Evolutionary conservation across 164 flowering plant species (phyloP).

Genomic region (Saururus chinensis): DNA sequence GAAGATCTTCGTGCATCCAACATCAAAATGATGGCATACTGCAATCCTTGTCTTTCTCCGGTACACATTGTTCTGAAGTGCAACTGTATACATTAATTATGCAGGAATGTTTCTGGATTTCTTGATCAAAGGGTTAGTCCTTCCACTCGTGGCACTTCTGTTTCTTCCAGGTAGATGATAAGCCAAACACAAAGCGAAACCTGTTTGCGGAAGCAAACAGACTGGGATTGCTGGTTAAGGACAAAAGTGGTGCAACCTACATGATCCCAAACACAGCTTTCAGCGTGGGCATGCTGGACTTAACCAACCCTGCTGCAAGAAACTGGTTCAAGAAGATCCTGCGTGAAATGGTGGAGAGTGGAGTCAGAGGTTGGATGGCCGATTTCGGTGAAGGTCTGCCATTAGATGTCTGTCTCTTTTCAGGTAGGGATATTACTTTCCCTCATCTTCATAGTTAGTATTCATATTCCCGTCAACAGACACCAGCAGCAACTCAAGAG

Average conservation of each 20-base stretch:
- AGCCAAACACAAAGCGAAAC: constrained; percentile 50
- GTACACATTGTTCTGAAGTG: constrained; percentile 25
- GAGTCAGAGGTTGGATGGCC: constrained; percentile 92
- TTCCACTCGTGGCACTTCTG: not conserved
- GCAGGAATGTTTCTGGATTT: not conserved
- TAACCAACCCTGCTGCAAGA: constrained; percentile 61
- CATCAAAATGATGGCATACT: constrained; percentile 76
- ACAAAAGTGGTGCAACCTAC: constrained; percentile 51
- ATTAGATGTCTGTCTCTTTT: constrained; percentile 62
- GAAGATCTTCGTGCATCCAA: constrained; percentile 39
- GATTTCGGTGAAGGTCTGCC: constrained; percentile 92
- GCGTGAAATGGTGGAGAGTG: constrained; percentile 67
- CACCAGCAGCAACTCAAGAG: too few relatives aligned
- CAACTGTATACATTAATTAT: not conserved
- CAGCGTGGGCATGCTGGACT: constrained; percentile 83
- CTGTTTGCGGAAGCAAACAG: constrained; percentile 62
- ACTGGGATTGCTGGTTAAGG: constrained; percentile 61
- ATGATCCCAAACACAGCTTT: constrained; percentile 84
- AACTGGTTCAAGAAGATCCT: constrained; percentile 70
- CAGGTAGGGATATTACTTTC: constrained; percentile 32
- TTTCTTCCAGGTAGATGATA: constrained; percentile 36
- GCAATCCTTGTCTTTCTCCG: constrained; percentile 85
- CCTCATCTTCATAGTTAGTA: not conserved
- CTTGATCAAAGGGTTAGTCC: not conserved
- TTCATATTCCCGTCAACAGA: not conserved